Evolutionary conservation across 2,329 filamentous ascomycete species (phyloP), one percentile per base, ranked within the genome.

Genomic region (Venturia oleaginea): DNA sequence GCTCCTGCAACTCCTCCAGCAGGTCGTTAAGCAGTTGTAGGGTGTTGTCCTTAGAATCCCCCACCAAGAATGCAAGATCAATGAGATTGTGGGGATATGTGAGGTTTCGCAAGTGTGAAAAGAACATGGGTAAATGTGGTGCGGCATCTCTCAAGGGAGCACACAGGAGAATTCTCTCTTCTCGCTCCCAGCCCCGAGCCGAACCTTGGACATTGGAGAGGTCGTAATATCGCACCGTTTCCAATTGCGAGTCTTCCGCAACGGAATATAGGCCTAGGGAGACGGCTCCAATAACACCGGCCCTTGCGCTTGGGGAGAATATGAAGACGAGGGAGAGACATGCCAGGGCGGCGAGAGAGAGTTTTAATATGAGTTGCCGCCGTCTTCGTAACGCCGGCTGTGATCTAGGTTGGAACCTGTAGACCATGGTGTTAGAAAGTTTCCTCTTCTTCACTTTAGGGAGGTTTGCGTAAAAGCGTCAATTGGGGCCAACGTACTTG

Each of bases 151-250:
- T 86, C 64, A 99, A 84, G 55, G 94, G 94, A 19, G 96, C 94
- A 76, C 94, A 97, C 65, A 99, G 84, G 38, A 99, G 82, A 69
- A 99, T 96, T 68, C 94, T 86, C 78, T 99, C 94, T 75, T 96
- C 94, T 66, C 92, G 84, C 76, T 97, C 93, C 94, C 94, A 99
- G 6, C 94, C 95, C 68, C 90, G 87, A 62, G 90, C 91, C 8
- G 92, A 94, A 57, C 94, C 94, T 74, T 94, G 89, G 6, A 96
- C 91, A 74, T 94, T 91, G 69, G 88, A 89, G 67, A 99, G 82
- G 75, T 99, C 94, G 77, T 97, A 97, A 78, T 99, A 97, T 74
- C 93, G 90, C 66, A 99, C 90, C 1, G 93, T 97, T 75, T 97
- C 91, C 65, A 97, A 85, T 72, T 96, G 87, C 67, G 91, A 84